Base-by-base conservation (phyloP, 2,329 filamentous ascomycete species). In the Akanthomyces uredinophilus region DNA sequence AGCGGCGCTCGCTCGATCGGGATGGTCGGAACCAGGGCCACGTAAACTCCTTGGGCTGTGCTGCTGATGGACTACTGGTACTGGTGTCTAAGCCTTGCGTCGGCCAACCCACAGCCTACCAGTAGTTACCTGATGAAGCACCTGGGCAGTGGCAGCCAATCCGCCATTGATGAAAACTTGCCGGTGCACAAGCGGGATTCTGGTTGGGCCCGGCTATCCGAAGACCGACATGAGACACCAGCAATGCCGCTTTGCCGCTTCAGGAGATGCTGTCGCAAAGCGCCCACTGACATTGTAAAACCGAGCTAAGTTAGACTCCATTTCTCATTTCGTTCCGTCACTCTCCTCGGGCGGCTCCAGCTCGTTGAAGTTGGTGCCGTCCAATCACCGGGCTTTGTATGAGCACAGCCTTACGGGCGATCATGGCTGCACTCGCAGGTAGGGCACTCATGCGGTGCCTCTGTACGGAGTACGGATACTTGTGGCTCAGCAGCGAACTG, bases 121-220 rank as follows among this genome's bases (percentile, higher is more conserved):
- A n/a, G n/a, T n/a, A n/a, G n/a, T n/a, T n/a, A n/a, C n/a, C n/a
- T n/a, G n/a, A n/a, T 14, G 14, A 24, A 39, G 29, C 22, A 27
- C n/a, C n/a, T n/a, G n/a, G n/a, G 7, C 51, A 35, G n/a, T 35
- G 32, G 32, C 32, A 35, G 32, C 16, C 37, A 22, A 11, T 5
- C 32, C 7, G 32, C 16, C 37, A 22, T 47, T 13, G 43, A 32
- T 11, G 11, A 37, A n/a, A 20, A 27, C 7, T 14, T 53, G 20
- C 39, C 41, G 3, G 35, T 32, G 46, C 56, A 46, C 37, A 60
- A 60, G 37, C 57, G 57, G 57, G 57, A 60, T 60, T 44, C 22
- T 35, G 37, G 24, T 18, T 20, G 13, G 47, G 24, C 47, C 57
- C 57, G 57, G 57, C 47, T 32, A 24, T 24, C 57, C 57, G 47